A percentile compares a stretch with the other conserved stretches of the same genome.
Conservation (phyloP, 2,329 filamentous ascomycete species). For the Paraphoma chrysanthemicola region DNA sequence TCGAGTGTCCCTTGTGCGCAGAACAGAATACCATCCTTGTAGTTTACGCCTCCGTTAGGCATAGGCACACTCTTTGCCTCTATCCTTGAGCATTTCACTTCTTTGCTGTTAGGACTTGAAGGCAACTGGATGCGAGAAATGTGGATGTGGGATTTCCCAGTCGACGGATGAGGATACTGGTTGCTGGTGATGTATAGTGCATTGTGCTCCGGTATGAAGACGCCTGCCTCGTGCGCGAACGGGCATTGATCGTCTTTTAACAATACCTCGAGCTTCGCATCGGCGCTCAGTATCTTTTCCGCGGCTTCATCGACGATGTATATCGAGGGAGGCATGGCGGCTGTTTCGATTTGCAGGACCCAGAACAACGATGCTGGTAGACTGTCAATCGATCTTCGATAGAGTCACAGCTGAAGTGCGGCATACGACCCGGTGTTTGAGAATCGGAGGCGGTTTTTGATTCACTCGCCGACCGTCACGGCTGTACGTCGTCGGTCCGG, state of each 20-base stretch:
- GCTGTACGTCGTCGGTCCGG: not conserved
- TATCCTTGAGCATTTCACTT: constrained; percentile 9
- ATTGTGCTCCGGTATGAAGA: constrained; percentile 43
- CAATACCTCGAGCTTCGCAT: constrained; percentile 16
- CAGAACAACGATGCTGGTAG: not conserved
- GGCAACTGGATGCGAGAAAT: constrained; percentile 21
- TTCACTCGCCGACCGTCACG: not conserved
- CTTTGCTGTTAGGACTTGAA: constrained; percentile 1
- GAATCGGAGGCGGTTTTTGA: not conserved
- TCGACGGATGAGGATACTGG: constrained; percentile 21
- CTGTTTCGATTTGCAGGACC: too few species aligned
- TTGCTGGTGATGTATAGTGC: constrained; percentile 51
- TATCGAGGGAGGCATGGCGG: constrained; percentile 2
- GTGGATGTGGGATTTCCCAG: constrained; percentile 24
- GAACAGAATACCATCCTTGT: constrained; percentile 38
- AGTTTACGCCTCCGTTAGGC: constrained; percentile 40
- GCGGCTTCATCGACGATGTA: constrained; percentile 12
- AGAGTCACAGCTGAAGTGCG: not conserved
- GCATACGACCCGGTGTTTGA: not conserved
- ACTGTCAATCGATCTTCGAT: not conserved
- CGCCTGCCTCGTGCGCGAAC: constrained; percentile 59
- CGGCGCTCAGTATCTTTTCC: constrained; percentile 8
- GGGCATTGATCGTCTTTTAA: constrained; percentile 69
- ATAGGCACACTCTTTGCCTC: constrained; percentile 14
- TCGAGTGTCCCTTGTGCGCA: constrained; percentile 42